Evolutionary conservation across 768 basidiomycete species (phyloP), one percentile per base, ranked within the genome.

Genomic region (Lentinula guzmanii): DNA sequence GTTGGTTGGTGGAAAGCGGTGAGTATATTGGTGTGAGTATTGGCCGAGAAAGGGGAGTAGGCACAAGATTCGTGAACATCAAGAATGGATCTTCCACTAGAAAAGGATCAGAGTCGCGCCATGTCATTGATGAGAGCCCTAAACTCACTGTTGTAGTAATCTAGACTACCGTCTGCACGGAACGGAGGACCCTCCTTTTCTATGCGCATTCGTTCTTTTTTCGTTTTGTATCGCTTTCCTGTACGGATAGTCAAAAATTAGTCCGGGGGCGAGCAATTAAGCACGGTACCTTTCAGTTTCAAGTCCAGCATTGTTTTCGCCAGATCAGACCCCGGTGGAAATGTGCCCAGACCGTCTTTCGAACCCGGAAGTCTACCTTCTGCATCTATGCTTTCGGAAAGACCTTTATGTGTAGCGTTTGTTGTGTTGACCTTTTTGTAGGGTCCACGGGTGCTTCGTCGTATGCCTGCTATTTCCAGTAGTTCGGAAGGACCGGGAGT

Each of bases 31-130:
- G 82, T 3, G 77, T 75, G 13, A 91, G 73, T 39, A 75, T 77
- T 3, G 88, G 89, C 28, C 81, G 77, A n/a, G 78, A 71, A 5
- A 67, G 77, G 0, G 79, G 76, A 9, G 89, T 86, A 9, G 86
- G 86, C 10, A 82, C 84, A 52, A 91, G 77, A 39, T 76, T 75
- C 16, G 83, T 86, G 2, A 92, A 78, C 0, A 88, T 72, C 9
- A 86, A 80, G 70, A 91, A 91, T 0, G 90, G 89, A 63, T 91
- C 88, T 70, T 92, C 90, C 81, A 91, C 89, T 91, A 55, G 15
- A 34, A 43, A 54, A 43, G 64, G 33, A 62, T 61, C 46, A 62
- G 37, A 35, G 57, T 41, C 65, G 54, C 5, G 53, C 34, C 51
- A 7, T 41, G 42, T 11, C n/a, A 48, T 16, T 37, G n/a, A 21